Evolutionary conservation across 306 rosid species (phyloP), one percentile per base, ranked within the genome.

Genomic region (Vicia faba): DNA sequence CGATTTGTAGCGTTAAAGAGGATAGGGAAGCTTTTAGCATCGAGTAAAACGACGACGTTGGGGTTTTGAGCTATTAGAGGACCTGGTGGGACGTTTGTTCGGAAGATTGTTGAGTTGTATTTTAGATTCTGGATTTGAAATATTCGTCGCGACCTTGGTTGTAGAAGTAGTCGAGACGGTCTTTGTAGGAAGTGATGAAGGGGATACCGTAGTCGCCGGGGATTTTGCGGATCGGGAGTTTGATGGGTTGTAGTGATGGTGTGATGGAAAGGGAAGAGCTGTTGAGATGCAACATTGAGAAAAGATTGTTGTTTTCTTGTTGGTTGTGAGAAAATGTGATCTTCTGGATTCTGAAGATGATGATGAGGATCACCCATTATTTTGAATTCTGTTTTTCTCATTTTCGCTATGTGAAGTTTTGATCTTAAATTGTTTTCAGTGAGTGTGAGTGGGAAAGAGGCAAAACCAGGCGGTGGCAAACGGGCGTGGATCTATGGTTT

Each of bases 31-130:
- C 86, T 81, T 41, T 88, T 93, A 0, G 82, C 96, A 79, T 93
- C 99, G 20, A 93, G 95, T 0, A 93, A 68, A 38, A 74, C 90
- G 65, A 93, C 66, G 56, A 93, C 99, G 45, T 79, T 76, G 5
- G 99, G 77, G 35, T 85, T 70, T 1, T 55, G 2, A 0, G 95
- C 46, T 2, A 93, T 83, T 73, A 81, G 65, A 0, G 91, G 95
- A 12, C 99, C 97, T 0, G 99, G 99, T 0, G 99, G 99, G 81
- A 93, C 75, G 74, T 84, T 93, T 31, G 88, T 76, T 7, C 96
- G 77, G 84, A 82, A 93, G 0, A 93, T 96, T 20, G 99, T 93
- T 0, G 99, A 89, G 61, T 79, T 79, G 70, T 88, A 78, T 85
- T 91, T 7, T 82, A 90, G 74, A 81, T 72, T 16, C 96, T 82